Base-by-base conservation (phyloP, 2,329 filamentous ascomycete genomes). In the Didymella keratinophila region DNA sequence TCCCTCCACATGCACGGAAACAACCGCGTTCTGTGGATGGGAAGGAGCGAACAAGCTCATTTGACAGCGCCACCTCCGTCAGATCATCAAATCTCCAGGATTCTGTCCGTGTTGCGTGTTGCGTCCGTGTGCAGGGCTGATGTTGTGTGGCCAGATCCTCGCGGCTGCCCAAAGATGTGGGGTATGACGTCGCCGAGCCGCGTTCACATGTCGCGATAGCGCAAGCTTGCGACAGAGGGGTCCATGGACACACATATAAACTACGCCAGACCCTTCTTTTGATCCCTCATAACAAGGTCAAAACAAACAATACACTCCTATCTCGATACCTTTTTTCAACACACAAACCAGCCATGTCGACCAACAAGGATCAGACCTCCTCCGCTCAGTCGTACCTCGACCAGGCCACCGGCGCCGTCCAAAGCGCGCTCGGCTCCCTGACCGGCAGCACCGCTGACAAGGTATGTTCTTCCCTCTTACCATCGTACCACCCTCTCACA, bases 391-490 rank as follows among this genome's bases (percentile, higher is more conserved):
- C 91, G 56, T 70, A 74, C 62, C 63, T 77, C 48, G 74, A 93
- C 83, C 85, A 85, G 14, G 90, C 90, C 70, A 84, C 87, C 36
- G 91, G 91, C 66, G 82, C 87, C 53, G 85, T 88, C 51, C 92
- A 96, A 79, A 89, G 84, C 62, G 87, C 84, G 48, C 69, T 95
- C 48, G 91, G 92, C 64, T 84, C 81, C 61, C 61, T 96, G 55
- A 93, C 90, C 10, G 93, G 92, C 69, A 92, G 80, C 81, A 82
- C 83, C 2, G 82, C 82, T 61, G 88, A 94, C 70, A 82, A 92
- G 78, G 84, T 85, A 76, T 30, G 63, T 20, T 34, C 14, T 20
- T 9, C 25, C 16, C 39, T 66, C 27, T 16, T 21, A 56, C 34
- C 59, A 6, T 32, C 1, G 9, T 7, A 14, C 14, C 16, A 18